These are phyloP conservation scores for Asterochloris erici DNA, from an alignment of 139 green algal species.

Conservation along the genomic window DNA sequence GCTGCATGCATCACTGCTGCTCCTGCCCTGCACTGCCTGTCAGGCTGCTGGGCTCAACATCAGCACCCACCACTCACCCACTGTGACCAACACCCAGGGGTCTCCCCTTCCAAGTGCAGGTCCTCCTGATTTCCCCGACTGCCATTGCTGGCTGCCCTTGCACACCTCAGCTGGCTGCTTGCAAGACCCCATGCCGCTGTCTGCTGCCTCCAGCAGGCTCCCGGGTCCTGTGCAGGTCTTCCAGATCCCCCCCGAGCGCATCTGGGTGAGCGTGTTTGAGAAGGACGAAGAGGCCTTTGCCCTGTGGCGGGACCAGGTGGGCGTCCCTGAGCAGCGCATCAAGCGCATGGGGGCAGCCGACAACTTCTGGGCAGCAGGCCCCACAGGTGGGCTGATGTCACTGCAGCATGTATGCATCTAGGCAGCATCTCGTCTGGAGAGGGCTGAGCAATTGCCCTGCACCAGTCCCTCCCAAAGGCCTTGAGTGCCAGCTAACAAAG, in stretches of 20 bases:
- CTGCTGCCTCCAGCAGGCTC: not conserved
- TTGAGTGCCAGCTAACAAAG: too few relatives aligned
- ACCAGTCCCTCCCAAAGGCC: too few relatives aligned
- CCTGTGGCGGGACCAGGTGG: slow-evolving; percentile 78
- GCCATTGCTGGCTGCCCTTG: not conserved
- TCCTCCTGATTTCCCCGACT: not conserved
- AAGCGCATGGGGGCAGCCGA: slow-evolving; percentile 79
- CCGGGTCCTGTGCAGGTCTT: slow-evolving; percentile 17
- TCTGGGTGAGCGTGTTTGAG: slow-evolving; percentile 90
- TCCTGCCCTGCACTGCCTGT: too few relatives aligned
- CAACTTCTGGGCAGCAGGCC: slow-evolving; percentile 93
- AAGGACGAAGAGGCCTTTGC: slow-evolving; percentile 80
- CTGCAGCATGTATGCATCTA: too few relatives aligned
- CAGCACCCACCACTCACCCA: too few relatives aligned
- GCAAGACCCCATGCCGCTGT: not conserved
- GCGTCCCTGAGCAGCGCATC: slow-evolving; percentile 71
- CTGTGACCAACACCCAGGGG: too few relatives aligned
- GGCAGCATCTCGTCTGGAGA: too few relatives aligned
- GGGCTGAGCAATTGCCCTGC: too few relatives aligned
- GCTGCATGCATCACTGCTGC: too few relatives aligned
- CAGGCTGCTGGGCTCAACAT: too few relatives aligned
- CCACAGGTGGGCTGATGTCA: slow-evolving; percentile 41
- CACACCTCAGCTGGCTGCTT: too few relatives aligned
- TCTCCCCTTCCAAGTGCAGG: too few relatives aligned
- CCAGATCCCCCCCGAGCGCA: slow-evolving; percentile 56